Evolutionary conservation across 2,329 filamentous ascomycete genomes (phyloP).

Genomic region (Didymella lethalis): DNA sequence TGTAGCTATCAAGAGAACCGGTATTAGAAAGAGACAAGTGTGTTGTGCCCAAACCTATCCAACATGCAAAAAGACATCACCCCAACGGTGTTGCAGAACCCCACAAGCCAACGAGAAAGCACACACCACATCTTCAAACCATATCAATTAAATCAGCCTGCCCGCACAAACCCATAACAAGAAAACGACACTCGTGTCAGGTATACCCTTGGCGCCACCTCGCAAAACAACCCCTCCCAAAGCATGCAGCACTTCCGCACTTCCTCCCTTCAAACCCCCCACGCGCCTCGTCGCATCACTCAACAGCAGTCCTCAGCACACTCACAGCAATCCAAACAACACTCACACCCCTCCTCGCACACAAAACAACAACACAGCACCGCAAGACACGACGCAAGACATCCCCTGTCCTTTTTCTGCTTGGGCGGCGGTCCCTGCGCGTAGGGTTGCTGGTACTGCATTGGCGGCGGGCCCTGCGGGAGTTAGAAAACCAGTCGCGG

Average conservation of each 20-base stretch:
- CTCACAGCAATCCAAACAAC: constrained; percentile 67
- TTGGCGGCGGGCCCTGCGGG: constrained; percentile 44
- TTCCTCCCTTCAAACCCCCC: not conserved
- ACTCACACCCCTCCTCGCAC: constrained; percentile 70
- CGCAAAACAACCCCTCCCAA: not conserved
- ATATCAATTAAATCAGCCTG: too few relatives aligned
- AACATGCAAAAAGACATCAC: too few relatives aligned
- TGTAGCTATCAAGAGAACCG: too few relatives aligned
- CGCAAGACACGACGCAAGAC: constrained; percentile 40
- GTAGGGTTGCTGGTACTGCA: constrained; percentile 49
- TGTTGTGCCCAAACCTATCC: too few relatives aligned
- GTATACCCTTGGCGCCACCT: not conserved
- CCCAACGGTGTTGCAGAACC: too few relatives aligned
- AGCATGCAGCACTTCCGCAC: too few relatives aligned
- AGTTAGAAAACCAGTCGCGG: not conserved
- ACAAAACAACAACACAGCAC: constrained; percentile 69
- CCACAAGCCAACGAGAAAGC: too few relatives aligned
- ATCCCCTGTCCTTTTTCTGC: constrained; percentile 55
- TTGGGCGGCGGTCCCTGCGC: constrained; percentile 59
- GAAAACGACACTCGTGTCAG: constrained; percentile 3
- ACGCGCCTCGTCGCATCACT: not conserved
- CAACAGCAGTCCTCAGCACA: constrained; percentile 47
- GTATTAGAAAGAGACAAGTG: too few relatives aligned
- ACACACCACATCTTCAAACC: too few relatives aligned
- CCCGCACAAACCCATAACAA: not conserved